A percentile compares a stretch with the other conserved stretches of the same genome.
Evolutionary conservation across 805 yeast species (phyloP).

Genomic region (Ogataea corticis): DNA sequence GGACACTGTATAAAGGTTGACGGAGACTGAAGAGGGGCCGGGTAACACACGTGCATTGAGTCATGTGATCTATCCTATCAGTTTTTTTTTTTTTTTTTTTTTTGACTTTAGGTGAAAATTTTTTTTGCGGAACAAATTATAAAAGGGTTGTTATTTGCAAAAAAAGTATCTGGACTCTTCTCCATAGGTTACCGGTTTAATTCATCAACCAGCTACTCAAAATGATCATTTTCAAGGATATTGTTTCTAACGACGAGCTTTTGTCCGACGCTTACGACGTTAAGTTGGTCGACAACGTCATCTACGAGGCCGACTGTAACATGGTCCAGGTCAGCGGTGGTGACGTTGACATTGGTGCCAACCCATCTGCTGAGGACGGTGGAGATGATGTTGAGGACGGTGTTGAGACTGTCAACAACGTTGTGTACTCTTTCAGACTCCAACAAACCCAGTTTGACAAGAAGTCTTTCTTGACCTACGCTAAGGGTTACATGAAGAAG

Average conservation of each 20-base stretch:
- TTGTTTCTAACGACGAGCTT: slow-evolving; percentile 92
- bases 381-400: slow-evolving; percentile 81
- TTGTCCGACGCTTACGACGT: slow-evolving; percentile 96
- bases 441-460: slow-evolving; percentile 96
- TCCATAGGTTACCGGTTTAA: neutral
- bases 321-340: slow-evolving; percentile 87
- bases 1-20: slow-evolving; percentile 17
- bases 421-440: slow-evolving; percentile 97
- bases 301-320: slow-evolving; percentile 95
- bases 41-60: slow-evolving; percentile 12
- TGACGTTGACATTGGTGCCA: slow-evolving; percentile 98
- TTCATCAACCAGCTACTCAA: slow-evolving; percentile 10
- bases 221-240: slow-evolving; percentile 60
- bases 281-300: slow-evolving; percentile 83
- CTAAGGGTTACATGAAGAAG: slow-evolving; percentile 98
- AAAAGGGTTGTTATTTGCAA: slow-evolving; percentile 4
- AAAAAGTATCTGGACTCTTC: neutral
- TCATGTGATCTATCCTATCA: neutral
- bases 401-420: slow-evolving; percentile 92
- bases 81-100: neutral
- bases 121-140: slow-evolving; percentile 7
- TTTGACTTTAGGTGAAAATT: slow-evolving; percentile 9
- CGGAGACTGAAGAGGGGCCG: neutral
- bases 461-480: slow-evolving; percentile 94
- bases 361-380: slow-evolving; percentile 98